Evolutionary conservation across 148 eudicot species (phyloP).

Genomic region (Rhododendron simsii): DNA sequence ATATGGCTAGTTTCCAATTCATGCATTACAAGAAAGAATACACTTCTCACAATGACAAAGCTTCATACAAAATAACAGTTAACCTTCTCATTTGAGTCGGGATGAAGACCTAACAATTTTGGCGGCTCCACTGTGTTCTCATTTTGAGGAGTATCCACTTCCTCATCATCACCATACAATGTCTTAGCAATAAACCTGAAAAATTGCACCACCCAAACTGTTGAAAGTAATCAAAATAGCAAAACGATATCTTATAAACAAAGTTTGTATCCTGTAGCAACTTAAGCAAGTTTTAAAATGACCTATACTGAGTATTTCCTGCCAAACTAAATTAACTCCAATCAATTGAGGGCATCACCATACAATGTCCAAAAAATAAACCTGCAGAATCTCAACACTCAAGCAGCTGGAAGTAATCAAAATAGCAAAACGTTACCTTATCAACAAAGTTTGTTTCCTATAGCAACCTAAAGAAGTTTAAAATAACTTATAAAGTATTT

Average conservation of each 20-base stretch:
- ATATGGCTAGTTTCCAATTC: background rate
- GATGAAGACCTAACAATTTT: slow-evolving; percentile 76
- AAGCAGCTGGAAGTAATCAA: background rate
- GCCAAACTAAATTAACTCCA: background rate
- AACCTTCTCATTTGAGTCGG: slow-evolving; percentile 76
- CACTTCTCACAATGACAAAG: background rate
- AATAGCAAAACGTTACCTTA: background rate
- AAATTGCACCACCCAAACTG: slow-evolving; percentile 6
- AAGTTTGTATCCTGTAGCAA: background rate
- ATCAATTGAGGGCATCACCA: slow-evolving; percentile 43
- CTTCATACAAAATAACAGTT: background rate
- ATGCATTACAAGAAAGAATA: background rate
- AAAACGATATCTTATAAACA: background rate
- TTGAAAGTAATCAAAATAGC: background rate
- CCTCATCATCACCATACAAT: slow-evolving; percentile 83
- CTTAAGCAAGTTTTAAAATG: background rate
- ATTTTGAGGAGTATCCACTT: slow-evolving; percentile 44
- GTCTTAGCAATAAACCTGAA: slow-evolving; percentile 85
- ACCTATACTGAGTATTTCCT: background rate
- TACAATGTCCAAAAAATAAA: slow-evolving; percentile 75
- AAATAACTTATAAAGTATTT: background rate
- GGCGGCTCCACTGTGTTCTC: slow-evolving; percentile 58
- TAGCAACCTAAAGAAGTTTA: background rate
- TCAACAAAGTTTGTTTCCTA: background rate
- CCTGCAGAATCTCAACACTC: slow-evolving; percentile 36